Conservation (phyloP, 345 rosid genomes). For the Salix arbutifolia region DNA sequence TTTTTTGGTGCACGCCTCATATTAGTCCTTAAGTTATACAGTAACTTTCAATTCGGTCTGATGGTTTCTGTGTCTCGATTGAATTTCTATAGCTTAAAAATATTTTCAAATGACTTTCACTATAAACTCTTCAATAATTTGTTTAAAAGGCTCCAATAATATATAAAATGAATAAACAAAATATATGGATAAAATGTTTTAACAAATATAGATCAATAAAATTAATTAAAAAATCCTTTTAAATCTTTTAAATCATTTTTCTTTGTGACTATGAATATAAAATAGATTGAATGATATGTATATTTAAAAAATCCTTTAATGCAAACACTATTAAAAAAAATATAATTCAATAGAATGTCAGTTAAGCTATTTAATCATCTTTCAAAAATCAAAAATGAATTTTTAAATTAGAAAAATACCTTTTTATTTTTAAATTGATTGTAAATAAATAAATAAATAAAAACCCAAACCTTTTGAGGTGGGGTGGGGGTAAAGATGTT, state of each 20-base stretch:
- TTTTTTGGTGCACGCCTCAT: not conserved
- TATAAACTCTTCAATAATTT: not conserved
- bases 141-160: not conserved
- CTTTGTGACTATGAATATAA: not conserved
- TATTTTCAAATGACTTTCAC: not conserved
- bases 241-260: not conserved
- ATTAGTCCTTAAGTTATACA: not conserved
- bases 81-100: not conserved
- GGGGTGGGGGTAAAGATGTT: too few species aligned
- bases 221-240: not conserved
- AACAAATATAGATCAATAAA: not conserved
- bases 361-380: not conserved
- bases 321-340: not conserved
- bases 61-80: too few species aligned
- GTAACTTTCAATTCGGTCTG: not conserved
- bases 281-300: not conserved
- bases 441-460: not conserved
- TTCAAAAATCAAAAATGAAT: not conserved
- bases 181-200: not conserved
- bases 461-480: not conserved
- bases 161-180: not conserved
- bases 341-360: not conserved
- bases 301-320: not conserved
- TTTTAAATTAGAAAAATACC: too few species aligned
- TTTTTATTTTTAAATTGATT: not conserved